Conservation (phyloP, 805 yeast genomes). For the Maudiozyma pseudohumilis region DNA sequence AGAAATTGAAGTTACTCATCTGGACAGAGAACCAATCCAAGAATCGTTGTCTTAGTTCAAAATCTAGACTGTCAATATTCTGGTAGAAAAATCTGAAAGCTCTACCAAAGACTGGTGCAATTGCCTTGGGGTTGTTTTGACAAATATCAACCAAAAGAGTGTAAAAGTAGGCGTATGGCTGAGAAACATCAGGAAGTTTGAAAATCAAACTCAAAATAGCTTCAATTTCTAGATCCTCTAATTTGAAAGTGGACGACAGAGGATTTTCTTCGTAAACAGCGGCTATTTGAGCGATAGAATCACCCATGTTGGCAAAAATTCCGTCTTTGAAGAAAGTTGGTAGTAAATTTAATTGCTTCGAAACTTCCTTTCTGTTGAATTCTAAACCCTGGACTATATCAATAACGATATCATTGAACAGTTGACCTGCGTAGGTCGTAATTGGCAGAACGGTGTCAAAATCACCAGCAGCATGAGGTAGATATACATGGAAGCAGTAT, state of each 20-base stretch:
- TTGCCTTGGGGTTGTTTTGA: conserved; percentile 64
- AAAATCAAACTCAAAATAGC: conserved; percentile 69
- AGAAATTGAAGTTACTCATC: conserved; percentile 84
- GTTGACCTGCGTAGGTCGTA: conserved; percentile 42
- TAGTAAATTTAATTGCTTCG: conserved; percentile 68
- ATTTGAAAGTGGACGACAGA: conserved; percentile 64
- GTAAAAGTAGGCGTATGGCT: conserved; percentile 70
- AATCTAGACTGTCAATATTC: conserved; percentile 57
- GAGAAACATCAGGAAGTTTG: conserved; percentile 57
- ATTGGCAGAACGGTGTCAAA: conserved; percentile 60
- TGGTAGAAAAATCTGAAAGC: conserved; percentile 77
- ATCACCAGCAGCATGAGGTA: conserved; percentile 37
- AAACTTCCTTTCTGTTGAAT: conserved; percentile 80
- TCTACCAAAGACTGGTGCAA: conserved; percentile 92
- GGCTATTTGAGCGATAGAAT: conserved; percentile 61
- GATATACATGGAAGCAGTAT: conserved; percentile 50
- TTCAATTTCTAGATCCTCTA: conserved; percentile 84
- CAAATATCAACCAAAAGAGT: conserved; percentile 82
- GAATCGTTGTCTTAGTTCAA: conserved; percentile 61
- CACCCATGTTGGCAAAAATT: conserved; percentile 63
- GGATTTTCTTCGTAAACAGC: conserved; percentile 34
- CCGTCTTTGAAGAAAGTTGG: conserved; percentile 61
- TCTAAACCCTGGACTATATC: conserved; percentile 75
- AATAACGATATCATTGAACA: conserved; percentile 63
- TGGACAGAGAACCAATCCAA: conserved; percentile 91